Base-by-base conservation (phyloP, 1,284 basidiomycete genomes). In the Ustilago esculenta region DNA sequence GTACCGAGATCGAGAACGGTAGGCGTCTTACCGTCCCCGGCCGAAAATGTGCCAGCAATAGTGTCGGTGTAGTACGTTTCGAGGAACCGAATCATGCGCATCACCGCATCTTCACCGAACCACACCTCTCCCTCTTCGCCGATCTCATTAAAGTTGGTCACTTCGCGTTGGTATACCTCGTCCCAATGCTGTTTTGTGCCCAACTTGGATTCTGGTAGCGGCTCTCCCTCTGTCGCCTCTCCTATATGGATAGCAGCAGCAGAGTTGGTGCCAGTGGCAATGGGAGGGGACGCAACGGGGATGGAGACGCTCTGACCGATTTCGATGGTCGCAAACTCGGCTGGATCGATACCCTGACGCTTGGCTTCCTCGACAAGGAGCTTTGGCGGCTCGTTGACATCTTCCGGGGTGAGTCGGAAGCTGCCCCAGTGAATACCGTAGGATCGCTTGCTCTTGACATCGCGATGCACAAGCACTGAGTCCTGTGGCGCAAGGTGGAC, bases 51-150 rank as follows among this genome's bases (percentile, higher is more conserved):
- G 30, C 45, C 56, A 5, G 52, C 34, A 6, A 58, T 12, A 7
- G 43, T 43, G 3, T 70, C 64, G 35, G 45, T 59, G 35, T 58
- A 63, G 35, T 67, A 57, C 4, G 7, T 15, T 25, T 75, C 61
- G 7, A 80, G 46, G 47, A 65, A 77, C 2, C 51, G 45, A 24
- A 83, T 87, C 91, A 94, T 93, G 69, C 91, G 90, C 72, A 89
- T 87, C 1, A 91, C 87, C 21, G 87, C 88, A 63, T 92, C 90
- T 65, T 87, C 85, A 12, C 92, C 92, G 75, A 94, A 94, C 92
- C 92, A 94, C 23, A 92, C 86, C 83, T 94, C 92, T 33, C 92
- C 92, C 80, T 93, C 91, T 80, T 94, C 91, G 11, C 90, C 90
- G 43, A 89, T 88, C 47, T 92, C 92, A 33, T 88, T 83, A 69